Evolutionary conservation across 208 protist genomes (phyloP).

Genomic region (Herpetomonas tarakana): DNA sequence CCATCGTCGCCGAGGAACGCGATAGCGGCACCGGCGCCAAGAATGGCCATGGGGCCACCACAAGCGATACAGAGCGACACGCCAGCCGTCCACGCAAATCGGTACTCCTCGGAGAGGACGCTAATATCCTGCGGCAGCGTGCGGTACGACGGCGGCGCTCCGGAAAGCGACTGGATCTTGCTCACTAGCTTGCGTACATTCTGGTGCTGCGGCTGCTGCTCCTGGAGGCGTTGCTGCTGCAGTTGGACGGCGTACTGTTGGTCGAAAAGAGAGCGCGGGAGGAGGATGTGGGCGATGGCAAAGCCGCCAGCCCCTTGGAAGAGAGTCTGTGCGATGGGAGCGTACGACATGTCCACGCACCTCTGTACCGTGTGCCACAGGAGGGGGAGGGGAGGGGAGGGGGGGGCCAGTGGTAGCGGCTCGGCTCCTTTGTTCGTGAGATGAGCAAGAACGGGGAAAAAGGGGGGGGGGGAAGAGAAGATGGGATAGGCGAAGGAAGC

Average conservation of each 20-base stretch:
- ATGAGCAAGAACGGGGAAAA: no score
- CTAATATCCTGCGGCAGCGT: constrained; percentile 46
- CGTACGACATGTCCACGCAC: background rate
- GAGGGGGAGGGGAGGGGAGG: no score
- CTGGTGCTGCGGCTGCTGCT: constrained; percentile 1
- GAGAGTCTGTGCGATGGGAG: constrained; percentile 12
- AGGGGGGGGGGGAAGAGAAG: no score
- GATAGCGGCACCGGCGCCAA: constrained; percentile 27
- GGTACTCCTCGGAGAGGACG: constrained; percentile 20
- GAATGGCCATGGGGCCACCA: constrained; percentile 41
- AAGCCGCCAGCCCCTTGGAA: constrained; percentile 41
- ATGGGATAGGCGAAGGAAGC: no score
- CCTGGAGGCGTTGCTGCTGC: background rate
- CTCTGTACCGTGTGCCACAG: constrained; percentile 8
- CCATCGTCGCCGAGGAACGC: constrained; percentile 33
- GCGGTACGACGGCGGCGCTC: background rate
- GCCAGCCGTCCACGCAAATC: constrained; percentile 6
- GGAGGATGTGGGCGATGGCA: constrained; percentile 26
- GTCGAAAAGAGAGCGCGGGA: constrained; percentile 14
- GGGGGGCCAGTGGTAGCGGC: no score
- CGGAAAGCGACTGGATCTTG: background rate
- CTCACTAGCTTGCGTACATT: background rate
- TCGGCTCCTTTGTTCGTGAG: no score
- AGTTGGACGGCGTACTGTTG: background rate
- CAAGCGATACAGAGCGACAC: constrained; percentile 27